These are phyloP conservation scores for Saposhnikovia divaricata DNA, from an alignment of 129 eudicot genomes.

Conservation along the genomic window DNA sequence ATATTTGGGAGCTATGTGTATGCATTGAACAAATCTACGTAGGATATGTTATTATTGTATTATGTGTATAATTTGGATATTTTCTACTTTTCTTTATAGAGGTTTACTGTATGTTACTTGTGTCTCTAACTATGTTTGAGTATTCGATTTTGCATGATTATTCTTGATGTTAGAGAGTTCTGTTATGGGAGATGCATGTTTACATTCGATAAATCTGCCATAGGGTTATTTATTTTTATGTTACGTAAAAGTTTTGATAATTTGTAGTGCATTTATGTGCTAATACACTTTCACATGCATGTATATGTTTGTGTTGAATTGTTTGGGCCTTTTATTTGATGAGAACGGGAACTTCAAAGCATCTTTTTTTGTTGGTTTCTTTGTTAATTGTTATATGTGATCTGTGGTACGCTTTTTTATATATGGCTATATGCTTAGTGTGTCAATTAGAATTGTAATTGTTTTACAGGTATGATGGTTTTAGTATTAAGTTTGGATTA, in stretches of 20 bases:
- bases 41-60: too few species aligned
- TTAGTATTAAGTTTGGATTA: neutral
- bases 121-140: too few species aligned
- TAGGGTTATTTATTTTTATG: too few species aligned
- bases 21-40: neutral
- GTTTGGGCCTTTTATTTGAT: neutral
- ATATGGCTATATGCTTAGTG: neutral
- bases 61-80: too few species aligned
- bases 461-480: neutral
- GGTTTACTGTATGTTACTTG: too few species aligned
- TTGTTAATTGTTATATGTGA: neutral
- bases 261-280: neutral
- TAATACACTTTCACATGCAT: neutral
- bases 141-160: too few species aligned
- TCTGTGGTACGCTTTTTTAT: neutral
- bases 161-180: too few species aligned
- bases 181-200: neutral
- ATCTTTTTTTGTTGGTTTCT: neutral
- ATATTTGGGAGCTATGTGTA: neutral
- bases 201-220: too few species aligned
- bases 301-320: neutral
- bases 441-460: too few species aligned
- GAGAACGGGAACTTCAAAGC: neutral
- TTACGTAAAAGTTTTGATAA: neutral
- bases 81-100: too few species aligned